Base-by-base conservation (phyloP, 345 rosid species). In the Triadica sebifera region DNA sequence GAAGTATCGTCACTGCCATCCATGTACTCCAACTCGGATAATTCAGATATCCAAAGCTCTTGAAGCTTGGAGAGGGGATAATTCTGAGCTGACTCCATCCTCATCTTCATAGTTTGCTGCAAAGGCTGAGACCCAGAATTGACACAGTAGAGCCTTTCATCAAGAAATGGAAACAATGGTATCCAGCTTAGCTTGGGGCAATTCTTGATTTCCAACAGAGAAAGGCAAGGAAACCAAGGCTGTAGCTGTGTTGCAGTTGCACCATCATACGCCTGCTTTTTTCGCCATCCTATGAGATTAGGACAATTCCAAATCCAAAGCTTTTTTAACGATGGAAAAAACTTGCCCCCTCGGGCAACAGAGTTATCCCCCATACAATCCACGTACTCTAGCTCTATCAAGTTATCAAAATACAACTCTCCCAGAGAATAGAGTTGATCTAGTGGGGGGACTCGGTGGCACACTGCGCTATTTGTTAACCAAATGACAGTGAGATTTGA, bases 271-370 rank as follows among this genome's bases (percentile, higher is more conserved):
- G 13, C 47, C 50, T 10, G 5, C 10, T 43, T 43, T 49, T 13
- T 69, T 20, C 43, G 15, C 70, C 70, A 41, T 19, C 76, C 80
- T 39, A 37, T 66, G 34, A 77, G 22, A 0, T 72, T 22, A 20
- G 5, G 2, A 50, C 76, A 77, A 16, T 2, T 0, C 16, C 1
- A 0, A 0, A 77, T n/a, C 12, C 4, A 3, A 24, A 77, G 55
- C 67, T 19, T 53, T 71, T 72, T 72, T 34, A 78, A 22, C 13
- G 75, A 76, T 25, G 49, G 71, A 51, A 53, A 76, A 45, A 70
- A 41, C 13, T n/a, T 29, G 3, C 20, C 5, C 3, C 0, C 70
- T 22, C n/a, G 39, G 22, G 0, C 4, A 2, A 20, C 16, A 12
- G 17, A 25, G 12, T 50, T 50, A 7, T 22, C n/a, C 70, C 41